Evolutionary conservation across 805 yeast species (phyloP).

Genomic region (Candida sithepensis): DNA sequence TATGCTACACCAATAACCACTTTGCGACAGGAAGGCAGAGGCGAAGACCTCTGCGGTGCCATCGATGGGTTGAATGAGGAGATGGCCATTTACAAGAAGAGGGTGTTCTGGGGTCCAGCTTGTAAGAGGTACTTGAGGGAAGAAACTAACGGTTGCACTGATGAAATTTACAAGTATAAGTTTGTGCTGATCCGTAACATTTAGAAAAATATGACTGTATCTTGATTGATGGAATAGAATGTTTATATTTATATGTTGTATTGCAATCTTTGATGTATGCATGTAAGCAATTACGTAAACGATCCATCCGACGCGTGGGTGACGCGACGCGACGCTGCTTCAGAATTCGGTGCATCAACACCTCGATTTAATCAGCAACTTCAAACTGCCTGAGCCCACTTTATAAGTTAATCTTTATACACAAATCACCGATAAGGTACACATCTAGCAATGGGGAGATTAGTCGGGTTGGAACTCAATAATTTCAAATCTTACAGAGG

Average conservation of each 20-base stretch:
- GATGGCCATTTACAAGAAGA: slow-evolving; percentile 58
- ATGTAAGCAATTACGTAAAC: too few relatives aligned
- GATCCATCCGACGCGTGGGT: neutral
- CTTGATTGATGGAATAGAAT: too few relatives aligned
- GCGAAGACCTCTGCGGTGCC: slow-evolving; percentile 55
- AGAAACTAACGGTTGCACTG: slow-evolving; percentile 34
- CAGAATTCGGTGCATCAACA: too few relatives aligned
- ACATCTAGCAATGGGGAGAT: slow-evolving; percentile 64
- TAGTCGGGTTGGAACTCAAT: slow-evolving; percentile 70
- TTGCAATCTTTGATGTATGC: too few relatives aligned
- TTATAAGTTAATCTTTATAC: neutral
- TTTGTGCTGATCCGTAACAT: slow-evolving; percentile 9
- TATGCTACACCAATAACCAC: slow-evolving; percentile 50
- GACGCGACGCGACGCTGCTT: slow-evolving; percentile 2
- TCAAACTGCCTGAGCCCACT: neutral
- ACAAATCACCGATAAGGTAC: too few relatives aligned
- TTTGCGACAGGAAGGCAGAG: slow-evolving; percentile 40
- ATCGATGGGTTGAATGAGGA: slow-evolving; percentile 59
- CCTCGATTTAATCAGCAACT: neutral
- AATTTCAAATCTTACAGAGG: slow-evolving; percentile 94
- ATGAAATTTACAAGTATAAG: slow-evolving; percentile 19
- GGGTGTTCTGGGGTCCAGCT: slow-evolving; percentile 69
- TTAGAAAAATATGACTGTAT: neutral
- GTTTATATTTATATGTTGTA: too few relatives aligned
- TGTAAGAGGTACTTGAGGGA: slow-evolving; percentile 40